Percentiles rank a stretch among this genome's conserved stretches.
phyloP scores from a whole-genome alignment of 495 filamentous ascomycete species.

The Penicillium silybi region DNA sequence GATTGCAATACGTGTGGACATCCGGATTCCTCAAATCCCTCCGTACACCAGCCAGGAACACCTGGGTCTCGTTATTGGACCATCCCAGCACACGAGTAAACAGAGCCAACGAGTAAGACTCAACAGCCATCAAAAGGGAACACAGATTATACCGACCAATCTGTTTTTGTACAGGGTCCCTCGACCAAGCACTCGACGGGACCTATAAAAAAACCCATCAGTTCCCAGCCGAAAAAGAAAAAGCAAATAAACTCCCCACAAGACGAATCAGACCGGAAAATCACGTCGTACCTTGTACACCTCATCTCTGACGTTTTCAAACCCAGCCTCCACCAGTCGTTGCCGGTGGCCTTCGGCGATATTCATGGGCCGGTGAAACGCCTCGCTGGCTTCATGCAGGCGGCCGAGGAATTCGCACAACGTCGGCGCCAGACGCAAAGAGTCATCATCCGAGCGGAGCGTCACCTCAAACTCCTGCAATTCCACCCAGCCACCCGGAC shows the following conservation, averaged over 20 bases:
- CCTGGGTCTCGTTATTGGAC: constrained; percentile 52
- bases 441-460: constrained; percentile 40
- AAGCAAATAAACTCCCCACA: background rate
- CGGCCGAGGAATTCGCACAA: constrained; percentile 28
- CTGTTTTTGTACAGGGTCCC: constrained; percentile 42
- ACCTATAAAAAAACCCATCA: constrained; percentile 17
- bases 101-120: constrained; percentile 39
- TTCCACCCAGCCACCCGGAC: constrained; percentile 53
- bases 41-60: constrained; percentile 51
- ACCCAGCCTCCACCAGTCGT: constrained; percentile 34
- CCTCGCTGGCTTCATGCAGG: constrained; percentile 32
- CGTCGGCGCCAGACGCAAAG: constrained; percentile 26
- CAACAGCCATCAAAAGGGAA: constrained; percentile 40
- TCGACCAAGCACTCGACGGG: constrained; percentile 42
- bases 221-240: background rate
- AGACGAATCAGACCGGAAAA: background rate
- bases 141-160: constrained; percentile 41
- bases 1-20: constrained; percentile 44
- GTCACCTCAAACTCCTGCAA: constrained; percentile 49
- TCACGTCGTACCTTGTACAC: constrained; percentile 37
- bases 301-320: constrained; percentile 36
- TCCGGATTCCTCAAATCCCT: constrained; percentile 48
- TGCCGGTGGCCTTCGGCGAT: constrained; percentile 29
- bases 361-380: constrained; percentile 40
- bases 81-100: constrained; percentile 55